Evolutionary conservation across 768 basidiomycete genomes (phyloP).

Genomic region (Scleroderma bovista): DNA sequence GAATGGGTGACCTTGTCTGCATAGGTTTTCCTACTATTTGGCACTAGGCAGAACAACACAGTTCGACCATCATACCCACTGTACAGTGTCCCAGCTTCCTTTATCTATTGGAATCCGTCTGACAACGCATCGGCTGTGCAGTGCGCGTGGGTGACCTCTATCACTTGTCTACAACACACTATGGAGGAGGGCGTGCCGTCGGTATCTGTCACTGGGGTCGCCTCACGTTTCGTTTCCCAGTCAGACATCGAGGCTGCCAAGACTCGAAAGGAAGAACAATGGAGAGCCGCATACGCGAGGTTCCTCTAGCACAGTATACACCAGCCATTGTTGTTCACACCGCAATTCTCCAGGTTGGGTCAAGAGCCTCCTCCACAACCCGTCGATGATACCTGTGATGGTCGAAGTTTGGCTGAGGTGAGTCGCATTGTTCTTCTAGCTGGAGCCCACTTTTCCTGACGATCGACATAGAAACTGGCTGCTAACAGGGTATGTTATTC

Average conservation of each 20-base stretch:
- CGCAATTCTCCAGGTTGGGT: slow-evolving; percentile 48
- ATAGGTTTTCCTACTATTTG: not conserved
- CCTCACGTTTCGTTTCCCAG: slow-evolving; percentile 81
- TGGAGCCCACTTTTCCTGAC: slow-evolving; percentile 8
- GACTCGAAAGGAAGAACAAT: slow-evolving; percentile 71
- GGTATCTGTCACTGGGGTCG: slow-evolving; percentile 64
- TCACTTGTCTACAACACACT: not conserved
- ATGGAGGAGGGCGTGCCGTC: slow-evolving; percentile 73
- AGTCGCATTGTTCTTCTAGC: slow-evolving; percentile 25
- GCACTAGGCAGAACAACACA: not conserved
- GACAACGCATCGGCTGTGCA: too few relatives aligned
- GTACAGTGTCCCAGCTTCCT: too few relatives aligned
- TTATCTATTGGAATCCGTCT: too few relatives aligned
- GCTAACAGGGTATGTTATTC: slow-evolving; percentile 65
- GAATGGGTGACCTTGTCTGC: not conserved
- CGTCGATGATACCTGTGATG: slow-evolving; percentile 73
- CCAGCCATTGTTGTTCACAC: slow-evolving; percentile 5
- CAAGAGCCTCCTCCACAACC: slow-evolving; percentile 80
- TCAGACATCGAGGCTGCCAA: slow-evolving; percentile 72
- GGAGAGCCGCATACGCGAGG: slow-evolving; percentile 89
- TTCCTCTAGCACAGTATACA: slow-evolving; percentile 18
- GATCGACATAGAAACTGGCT: slow-evolving; percentile 65
- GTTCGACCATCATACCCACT: too few relatives aligned
- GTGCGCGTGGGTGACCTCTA: too few relatives aligned
- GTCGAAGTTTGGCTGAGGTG: slow-evolving; percentile 85